Percentiles rank a stretch among this genome's conserved stretches.
Conservation (phyloP, 2,329 filamentous ascomycete species). For the Colletotrichum tabaci region DNA sequence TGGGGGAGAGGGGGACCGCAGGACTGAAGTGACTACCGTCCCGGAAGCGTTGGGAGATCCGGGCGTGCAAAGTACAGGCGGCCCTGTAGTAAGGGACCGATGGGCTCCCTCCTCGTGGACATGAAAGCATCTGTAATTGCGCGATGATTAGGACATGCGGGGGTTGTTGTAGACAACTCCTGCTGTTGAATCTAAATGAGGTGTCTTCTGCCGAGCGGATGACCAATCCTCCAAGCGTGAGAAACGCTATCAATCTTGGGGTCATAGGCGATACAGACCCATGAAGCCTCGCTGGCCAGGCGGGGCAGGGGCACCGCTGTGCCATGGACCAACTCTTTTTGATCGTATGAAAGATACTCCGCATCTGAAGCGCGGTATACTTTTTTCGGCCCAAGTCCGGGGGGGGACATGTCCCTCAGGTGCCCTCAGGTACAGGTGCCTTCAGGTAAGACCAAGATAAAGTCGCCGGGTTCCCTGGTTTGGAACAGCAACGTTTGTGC, state of each 20-base stretch:
- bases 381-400: slow-evolving; percentile 14
- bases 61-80: background rate
- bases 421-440: slow-evolving; percentile 1
- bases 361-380: slow-evolving; percentile 25
- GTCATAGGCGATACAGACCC: slow-evolving; percentile 24
- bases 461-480: background rate
- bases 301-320: slow-evolving; percentile 15
- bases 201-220: slow-evolving; percentile 17
- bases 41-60: background rate
- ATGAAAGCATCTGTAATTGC: background rate
- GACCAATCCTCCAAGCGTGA: slow-evolving; percentile 30
- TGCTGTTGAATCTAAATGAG: background rate
- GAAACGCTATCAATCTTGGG: slow-evolving; percentile 35
- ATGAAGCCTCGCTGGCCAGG: slow-evolving; percentile 9
- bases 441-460: slow-evolving; percentile 3
- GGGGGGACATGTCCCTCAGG: slow-evolving; percentile 14
- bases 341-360: slow-evolving; percentile 35
- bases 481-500: background rate
- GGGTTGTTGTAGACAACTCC: slow-evolving; percentile 3
- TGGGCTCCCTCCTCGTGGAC: background rate
- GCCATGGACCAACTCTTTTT: background rate
- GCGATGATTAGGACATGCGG: slow-evolving; percentile 27
- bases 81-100: slow-evolving; percentile 20
- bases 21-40: slow-evolving; percentile 1
- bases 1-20: background rate